A percentile compares a stretch with the other conserved stretches of the same genome.
phyloP scores from a whole-genome alignment of 2,329 filamentous ascomycete species.

The Apiospora sp. region DNA sequence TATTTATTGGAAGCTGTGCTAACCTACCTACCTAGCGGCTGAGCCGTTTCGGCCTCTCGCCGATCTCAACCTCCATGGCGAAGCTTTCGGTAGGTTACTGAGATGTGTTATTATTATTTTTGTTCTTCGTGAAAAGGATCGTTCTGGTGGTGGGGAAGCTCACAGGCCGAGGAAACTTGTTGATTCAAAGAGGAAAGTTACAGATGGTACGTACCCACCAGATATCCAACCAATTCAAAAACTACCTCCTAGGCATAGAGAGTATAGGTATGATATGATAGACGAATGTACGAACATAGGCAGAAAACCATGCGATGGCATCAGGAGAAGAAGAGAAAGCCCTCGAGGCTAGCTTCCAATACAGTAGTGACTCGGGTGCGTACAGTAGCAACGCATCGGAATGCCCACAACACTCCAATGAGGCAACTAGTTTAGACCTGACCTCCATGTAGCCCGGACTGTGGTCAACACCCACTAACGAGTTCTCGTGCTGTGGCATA shows the following conservation, averaged over 20 bases:
- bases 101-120: background rate
- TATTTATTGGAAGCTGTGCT: conserved; percentile 8
- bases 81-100: background rate
- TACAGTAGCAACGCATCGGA: conserved; percentile 17
- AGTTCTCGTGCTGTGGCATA: background rate
- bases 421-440: background rate
- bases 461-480: background rate
- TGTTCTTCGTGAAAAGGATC: background rate
- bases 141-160: background rate
- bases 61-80: conserved; percentile 2
- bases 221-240: background rate
- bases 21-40: conserved; percentile 10
- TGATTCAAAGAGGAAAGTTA: background rate
- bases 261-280: background rate
- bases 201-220: background rate
- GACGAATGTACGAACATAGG: background rate
- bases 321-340: background rate
- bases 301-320: background rate
- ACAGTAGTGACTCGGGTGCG: conserved; percentile 8
- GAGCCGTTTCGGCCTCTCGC: background rate
- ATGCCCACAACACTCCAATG: background rate
- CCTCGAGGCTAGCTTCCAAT: background rate
- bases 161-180: background rate
- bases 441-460: background rate
- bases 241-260: background rate